Evolutionary conservation across 106 monocot species (phyloP), one percentile per base, ranked within the genome.

Genomic region (Allium cepa): DNA sequence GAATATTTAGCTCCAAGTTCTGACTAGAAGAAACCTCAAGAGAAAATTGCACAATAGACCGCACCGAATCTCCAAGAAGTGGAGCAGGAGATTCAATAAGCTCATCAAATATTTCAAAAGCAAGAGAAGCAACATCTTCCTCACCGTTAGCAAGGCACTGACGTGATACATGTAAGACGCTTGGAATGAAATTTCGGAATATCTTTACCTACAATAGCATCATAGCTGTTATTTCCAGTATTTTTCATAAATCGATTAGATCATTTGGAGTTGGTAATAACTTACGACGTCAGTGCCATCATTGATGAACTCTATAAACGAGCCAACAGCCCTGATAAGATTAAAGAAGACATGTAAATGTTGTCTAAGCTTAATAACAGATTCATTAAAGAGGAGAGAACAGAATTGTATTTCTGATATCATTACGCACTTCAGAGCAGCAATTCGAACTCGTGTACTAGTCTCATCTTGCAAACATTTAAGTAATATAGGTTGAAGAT

Each of bases 51-150:
- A 85, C 93, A 51, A 99, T 87, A n/a, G 90, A 87, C 78, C 66
- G 93, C 26, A 99, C 85, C 56, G 93, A 87, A 81, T 99, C 93
- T 53, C 93, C 93, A 63, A 99, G 84, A 81, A 99, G 84, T 69
- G 99, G 92, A 50, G 93, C 93, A 63, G 99, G 99, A 71, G 93
- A 99, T 71, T 99, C 99, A 52, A 99, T 99, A 28, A 99, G 75
- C 72, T 99, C 99, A 67, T 99, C 99, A 83, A 99, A 93, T 56
- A 99, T 99, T 81, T 99, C 99, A 85, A 99, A 99, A 64, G 99
- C 87, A 77, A 93, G 87, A 59, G 87, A 79, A 28, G 86, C 99
- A 69, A 99, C 81, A 71, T 99, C 99, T 72, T 90, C 90, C 46
- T 99, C 93, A 50, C 99, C 90, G 74, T 90, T 93, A 60, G 93